Conservation (phyloP, 1,139 yeast species). For the Protomyces pachydermus region DNA sequence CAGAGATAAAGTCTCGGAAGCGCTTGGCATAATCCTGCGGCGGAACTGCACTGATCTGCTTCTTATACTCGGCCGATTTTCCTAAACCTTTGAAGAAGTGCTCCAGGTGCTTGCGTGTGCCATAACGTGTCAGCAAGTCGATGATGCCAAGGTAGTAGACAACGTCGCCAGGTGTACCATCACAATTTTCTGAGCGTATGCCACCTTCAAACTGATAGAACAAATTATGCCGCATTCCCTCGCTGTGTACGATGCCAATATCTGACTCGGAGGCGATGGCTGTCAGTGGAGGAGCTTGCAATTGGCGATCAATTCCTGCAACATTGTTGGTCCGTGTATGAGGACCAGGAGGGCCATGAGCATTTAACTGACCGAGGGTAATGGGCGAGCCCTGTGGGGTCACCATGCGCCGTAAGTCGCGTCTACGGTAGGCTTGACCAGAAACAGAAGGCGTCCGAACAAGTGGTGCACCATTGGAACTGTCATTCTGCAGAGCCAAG, state of each 20-base stretch:
- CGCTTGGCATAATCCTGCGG: constrained; percentile 85
- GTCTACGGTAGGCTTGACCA: constrained; percentile 36
- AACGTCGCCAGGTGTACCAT: constrained; percentile 58
- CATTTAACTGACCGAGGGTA: constrained; percentile 16
- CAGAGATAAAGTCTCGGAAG: constrained; percentile 62
- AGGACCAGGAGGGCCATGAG: background rate
- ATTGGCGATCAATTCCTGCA: background rate
- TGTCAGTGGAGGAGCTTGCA: constrained; percentile 1
- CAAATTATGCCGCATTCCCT: constrained; percentile 42
- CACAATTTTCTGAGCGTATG: constrained; percentile 63
- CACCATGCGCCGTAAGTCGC: constrained; percentile 29
- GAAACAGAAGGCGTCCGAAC: constrained; percentile 41
- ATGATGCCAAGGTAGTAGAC: constrained; percentile 90
- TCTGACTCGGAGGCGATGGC: constrained; percentile 8
- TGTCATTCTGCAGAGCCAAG: constrained; percentile 38
- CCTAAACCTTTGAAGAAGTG: constrained; percentile 77
- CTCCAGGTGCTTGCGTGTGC: constrained; percentile 69
- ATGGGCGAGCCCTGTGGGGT: constrained; percentile 32
- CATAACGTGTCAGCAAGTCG: constrained; percentile 86
- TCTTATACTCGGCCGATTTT: constrained; percentile 49
- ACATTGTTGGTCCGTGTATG: background rate
- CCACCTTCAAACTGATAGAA: constrained; percentile 88
- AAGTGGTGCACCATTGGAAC: constrained; percentile 31
- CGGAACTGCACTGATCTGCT: constrained; percentile 81
- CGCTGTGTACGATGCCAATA: constrained; percentile 2